phyloP scores from a whole-genome alignment of 345 rosid genomes.

The Lumnitzera littorea region DNA sequence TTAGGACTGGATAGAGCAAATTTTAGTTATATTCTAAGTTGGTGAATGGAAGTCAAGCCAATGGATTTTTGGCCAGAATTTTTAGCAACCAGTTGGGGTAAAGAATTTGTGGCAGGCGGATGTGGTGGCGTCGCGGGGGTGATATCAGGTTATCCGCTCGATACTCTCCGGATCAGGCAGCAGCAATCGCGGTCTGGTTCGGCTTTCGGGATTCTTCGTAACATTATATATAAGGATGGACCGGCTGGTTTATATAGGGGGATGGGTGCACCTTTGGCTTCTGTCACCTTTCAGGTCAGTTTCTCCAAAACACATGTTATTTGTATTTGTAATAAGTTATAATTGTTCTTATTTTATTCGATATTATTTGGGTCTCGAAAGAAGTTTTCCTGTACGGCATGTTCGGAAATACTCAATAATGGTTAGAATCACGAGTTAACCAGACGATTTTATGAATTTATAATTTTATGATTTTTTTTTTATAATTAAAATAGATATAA shows the following conservation, averaged over 20 bases:
- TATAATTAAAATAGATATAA: too few relatives aligned
- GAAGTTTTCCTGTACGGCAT: too few relatives aligned
- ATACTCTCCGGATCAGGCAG: constrained; percentile 62
- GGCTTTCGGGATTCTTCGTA: constrained; percentile 50
- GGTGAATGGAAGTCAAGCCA: constrained; percentile 7
- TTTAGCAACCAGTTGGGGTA: constrained; percentile 70
- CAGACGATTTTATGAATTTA: too few relatives aligned
- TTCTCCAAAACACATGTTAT: neutral
- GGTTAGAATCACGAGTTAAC: too few relatives aligned
- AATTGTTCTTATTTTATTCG: neutral
- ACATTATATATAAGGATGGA: constrained; percentile 46
- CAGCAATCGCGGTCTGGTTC: constrained; percentile 60
- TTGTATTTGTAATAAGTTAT: neutral
- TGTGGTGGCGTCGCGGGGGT: constrained; percentile 82
- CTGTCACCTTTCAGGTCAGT: constrained; percentile 77
- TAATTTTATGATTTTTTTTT: too few relatives aligned
- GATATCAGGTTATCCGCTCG: constrained; percentile 73
- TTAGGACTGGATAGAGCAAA: too few relatives aligned
- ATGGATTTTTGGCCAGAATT: constrained; percentile 91
- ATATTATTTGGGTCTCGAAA: neutral
- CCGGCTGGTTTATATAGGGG: constrained; percentile 66
- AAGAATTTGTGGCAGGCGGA: constrained; percentile 78
- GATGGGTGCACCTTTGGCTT: constrained; percentile 78
- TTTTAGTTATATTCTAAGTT: too few relatives aligned
- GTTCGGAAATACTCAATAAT: too few relatives aligned